These are phyloP conservation scores for Pyrenula massariospora DNA, from an alignment of 495 filamentous ascomycete species.

Conservation along the genomic window DNA sequence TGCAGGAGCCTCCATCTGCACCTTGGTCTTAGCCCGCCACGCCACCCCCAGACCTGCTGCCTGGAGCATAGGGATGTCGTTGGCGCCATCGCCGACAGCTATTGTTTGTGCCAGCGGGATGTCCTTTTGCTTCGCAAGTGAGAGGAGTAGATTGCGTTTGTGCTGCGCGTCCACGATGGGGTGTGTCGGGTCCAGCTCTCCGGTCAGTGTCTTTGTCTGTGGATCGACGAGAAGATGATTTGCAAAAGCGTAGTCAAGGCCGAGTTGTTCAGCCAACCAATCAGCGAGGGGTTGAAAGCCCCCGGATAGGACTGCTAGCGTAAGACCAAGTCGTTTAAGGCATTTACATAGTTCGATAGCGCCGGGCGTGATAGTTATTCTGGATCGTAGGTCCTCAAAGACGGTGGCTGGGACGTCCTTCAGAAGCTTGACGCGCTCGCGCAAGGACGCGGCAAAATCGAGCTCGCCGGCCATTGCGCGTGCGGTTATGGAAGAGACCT, in stretches of 20 bases:
- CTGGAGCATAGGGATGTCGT: slow-evolving; percentile 87
- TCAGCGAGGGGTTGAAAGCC: slow-evolving; percentile 82
- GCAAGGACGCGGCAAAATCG: slow-evolving; percentile 78
- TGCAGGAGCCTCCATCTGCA: slow-evolving; percentile 76
- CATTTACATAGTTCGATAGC: slow-evolving; percentile 59
- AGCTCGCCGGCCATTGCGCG: slow-evolving; percentile 94
- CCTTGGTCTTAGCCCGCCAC: slow-evolving; percentile 85
- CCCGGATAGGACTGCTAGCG: slow-evolving; percentile 81
- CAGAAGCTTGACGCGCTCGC: slow-evolving; percentile 65
- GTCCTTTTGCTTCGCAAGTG: slow-evolving; percentile 63
- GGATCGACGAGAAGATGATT: slow-evolving; percentile 71
- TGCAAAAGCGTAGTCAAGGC: slow-evolving; percentile 75
- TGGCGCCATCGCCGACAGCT: slow-evolving; percentile 87
- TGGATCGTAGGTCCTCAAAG: slow-evolving; percentile 61
- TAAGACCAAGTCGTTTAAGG: slow-evolving; percentile 65
- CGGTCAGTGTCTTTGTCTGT: slow-evolving; percentile 58
- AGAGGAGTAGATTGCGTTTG: slow-evolving; percentile 63
- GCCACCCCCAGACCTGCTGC: slow-evolving; percentile 83
- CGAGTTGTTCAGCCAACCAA: slow-evolving; percentile 70
- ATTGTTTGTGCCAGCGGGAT: slow-evolving; percentile 66
- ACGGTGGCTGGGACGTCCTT: slow-evolving; percentile 69
- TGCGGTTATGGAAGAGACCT: slow-evolving; percentile 71
- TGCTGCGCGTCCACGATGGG: slow-evolving; percentile 72
- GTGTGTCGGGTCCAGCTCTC: slow-evolving; percentile 54
- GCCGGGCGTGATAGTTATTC: slow-evolving; percentile 71